Conservation (phyloP, 371 early-diverging fungal species). For the Sporodiniella umbellata region DNA sequence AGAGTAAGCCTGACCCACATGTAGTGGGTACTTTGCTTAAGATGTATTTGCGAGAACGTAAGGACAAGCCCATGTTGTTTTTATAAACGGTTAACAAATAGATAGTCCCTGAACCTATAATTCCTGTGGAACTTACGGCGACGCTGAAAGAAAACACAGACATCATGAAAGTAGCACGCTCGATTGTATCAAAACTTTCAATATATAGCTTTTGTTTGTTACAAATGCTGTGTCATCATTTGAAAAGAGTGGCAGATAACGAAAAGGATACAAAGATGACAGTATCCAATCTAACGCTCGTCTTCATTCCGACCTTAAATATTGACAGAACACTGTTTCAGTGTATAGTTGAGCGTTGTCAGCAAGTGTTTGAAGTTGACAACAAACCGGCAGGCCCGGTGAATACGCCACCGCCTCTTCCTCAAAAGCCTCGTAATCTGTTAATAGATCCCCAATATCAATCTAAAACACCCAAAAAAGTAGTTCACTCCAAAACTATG, state of each 20-base stretch:
- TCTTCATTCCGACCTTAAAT: constrained; percentile 78
- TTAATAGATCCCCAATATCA: not conserved
- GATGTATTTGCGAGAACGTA: constrained; percentile 75
- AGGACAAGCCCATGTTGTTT: constrained; percentile 1
- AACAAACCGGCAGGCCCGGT: constrained; percentile 15
- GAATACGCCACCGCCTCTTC: constrained; percentile 27
- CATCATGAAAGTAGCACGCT: constrained; percentile 18
- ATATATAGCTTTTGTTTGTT: constrained; percentile 54
- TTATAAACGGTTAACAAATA: not conserved
- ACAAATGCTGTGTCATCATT: constrained; percentile 53
- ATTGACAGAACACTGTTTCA: constrained; percentile 71
- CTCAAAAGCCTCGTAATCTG: constrained; percentile 30
- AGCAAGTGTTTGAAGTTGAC: constrained; percentile 13
- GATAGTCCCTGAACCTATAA: constrained; percentile 46
- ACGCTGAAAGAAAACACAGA: constrained; percentile 5
- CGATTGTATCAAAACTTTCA: constrained; percentile 53
- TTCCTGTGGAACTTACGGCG: constrained; percentile 28
- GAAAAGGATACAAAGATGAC: constrained; percentile 73
- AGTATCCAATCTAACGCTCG: constrained; percentile 72
- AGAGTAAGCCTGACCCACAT: constrained; percentile 65
- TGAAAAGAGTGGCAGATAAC: constrained; percentile 63
- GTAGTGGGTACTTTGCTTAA: constrained; percentile 83
- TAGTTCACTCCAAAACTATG: constrained; percentile 20
- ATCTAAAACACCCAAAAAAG: constrained; percentile 7
- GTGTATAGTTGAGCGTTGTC: constrained; percentile 41